Conservation (phyloP, 208 protist species). For the Leishmania braziliensis region DNA sequence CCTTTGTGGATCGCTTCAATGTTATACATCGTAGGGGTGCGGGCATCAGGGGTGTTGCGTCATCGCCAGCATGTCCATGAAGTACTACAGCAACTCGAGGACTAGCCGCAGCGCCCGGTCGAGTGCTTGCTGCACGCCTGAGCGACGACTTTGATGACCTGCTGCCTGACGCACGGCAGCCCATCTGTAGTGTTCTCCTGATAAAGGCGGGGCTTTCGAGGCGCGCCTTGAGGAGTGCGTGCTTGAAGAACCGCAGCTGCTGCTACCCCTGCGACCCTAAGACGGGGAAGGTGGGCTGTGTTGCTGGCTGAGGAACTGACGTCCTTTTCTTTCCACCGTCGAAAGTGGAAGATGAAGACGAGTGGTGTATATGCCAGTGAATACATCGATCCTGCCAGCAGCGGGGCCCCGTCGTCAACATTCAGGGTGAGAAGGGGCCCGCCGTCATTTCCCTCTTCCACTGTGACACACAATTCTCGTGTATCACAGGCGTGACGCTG, state of each 20-base stretch:
- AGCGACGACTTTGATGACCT: no score
- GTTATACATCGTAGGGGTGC: no score
- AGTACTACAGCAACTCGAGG: neutral
- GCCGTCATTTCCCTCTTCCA: slow-evolving; percentile 11
- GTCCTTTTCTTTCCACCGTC: slow-evolving; percentile 8
- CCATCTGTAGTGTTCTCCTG: neutral
- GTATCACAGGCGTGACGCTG: neutral
- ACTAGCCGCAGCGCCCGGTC: slow-evolving; percentile 10
- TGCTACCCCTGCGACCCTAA: neutral
- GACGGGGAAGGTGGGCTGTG: slow-evolving; percentile 8
- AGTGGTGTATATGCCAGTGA: neutral
- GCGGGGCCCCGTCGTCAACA: no score
- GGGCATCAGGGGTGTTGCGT: no score
- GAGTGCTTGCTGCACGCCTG: neutral
- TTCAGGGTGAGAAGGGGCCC: neutral
- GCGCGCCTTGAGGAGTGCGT: neutral
- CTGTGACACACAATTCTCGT: neutral
- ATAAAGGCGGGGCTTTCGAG: neutral
- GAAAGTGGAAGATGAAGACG: neutral
- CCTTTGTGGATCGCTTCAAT: no score
- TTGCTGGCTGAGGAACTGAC: slow-evolving; percentile 9
- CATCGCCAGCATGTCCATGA: slow-evolving; percentile 12
- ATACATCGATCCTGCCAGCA: neutral
- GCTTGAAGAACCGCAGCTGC: slow-evolving; percentile 6
- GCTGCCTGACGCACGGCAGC: neutral